phyloP scores from a whole-genome alignment of 352 stramenopile species.

The Elongisporangium prolatum region DNA sequence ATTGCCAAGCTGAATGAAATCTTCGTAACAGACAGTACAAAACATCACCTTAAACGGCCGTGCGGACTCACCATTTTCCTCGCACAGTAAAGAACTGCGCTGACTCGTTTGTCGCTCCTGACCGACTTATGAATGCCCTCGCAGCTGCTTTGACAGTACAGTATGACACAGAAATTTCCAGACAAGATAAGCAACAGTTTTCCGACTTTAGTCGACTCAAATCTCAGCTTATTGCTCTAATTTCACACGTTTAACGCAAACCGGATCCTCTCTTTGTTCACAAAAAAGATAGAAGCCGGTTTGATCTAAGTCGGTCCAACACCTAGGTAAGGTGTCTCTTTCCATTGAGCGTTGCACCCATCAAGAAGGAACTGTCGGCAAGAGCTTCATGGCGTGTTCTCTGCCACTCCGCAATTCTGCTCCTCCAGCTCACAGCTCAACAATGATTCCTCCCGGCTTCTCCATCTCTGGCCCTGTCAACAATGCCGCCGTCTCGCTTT shows the following conservation, averaged over 20 bases:
- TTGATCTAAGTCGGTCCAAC: neutral
- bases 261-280: neutral
- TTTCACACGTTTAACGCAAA: neutral
- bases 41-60: no score
- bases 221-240: neutral
- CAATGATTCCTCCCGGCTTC: neutral
- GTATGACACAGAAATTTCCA: neutral
- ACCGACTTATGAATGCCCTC: neutral
- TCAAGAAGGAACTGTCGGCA: neutral
- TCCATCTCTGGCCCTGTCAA: neutral
- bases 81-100: neutral
- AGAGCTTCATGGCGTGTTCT: neutral
- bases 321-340: neutral
- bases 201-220: neutral
- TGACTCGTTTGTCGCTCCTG: neutral
- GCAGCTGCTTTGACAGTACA: neutral
- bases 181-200: neutral
- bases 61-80: neutral
- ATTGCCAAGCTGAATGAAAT: neutral
- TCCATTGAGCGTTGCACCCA: neutral
- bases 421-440: neutral
- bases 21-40: neutral
- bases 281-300: neutral
- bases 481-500: neutral
- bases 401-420: neutral